Base-by-base conservation (phyloP, 1,284 basidiomycete species). In the Apiotrichum akiyoshidainum region DNA sequence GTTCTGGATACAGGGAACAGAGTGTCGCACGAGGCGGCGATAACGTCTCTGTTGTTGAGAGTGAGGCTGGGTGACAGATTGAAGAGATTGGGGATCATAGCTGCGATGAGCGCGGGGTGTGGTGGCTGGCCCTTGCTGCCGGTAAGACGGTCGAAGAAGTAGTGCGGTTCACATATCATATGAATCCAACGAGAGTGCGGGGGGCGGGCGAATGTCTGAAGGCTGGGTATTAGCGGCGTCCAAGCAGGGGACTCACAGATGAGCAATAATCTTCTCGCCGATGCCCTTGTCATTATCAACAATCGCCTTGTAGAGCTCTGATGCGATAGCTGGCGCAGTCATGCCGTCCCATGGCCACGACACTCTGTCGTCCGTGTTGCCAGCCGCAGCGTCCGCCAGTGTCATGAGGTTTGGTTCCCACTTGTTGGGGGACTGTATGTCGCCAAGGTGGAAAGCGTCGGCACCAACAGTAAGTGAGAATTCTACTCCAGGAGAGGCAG, bases 341-440 rank as follows among this genome's bases (percentile, higher is more conserved):
- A 76, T 61, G 1, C 59, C 60, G n/a, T 70, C 69, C 73, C 73
- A 74, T 0, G 67, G 57, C 46, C 39, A 41, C n/a, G 40, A 31
- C 4, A 22, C 45, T 58, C 5, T 51, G 21, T 4, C 52, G 4
- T 40, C 45, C 9, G 61, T 55, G 44, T 73, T 70, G 2, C 63
- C 68, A 10, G 71, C 73, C 0, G 76, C 76, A 2, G 76, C 76
- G 58, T 78, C 72, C 7, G 76, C 76, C 2, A 78, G 65, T 11
- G 76, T 78, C 76, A 78, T 78, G 45, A 78, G 61, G 50, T 76
- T 72, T 26, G 75, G 75, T 31, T 59, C 57, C 8, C 46, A 49
- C 49, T 59, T 52, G 34, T 26, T 44, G 22, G 31, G 22, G n/a
- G 56, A 48, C 7, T 26, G 44, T 19, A 61, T 22, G 45, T 62